Percentiles rank a stretch among this genome's conserved stretches.
These are phyloP conservation scores for Cenchrus fungigraminus DNA, from an alignment of 176 grass and related monocot genomes.

Conservation along the genomic window DNA sequence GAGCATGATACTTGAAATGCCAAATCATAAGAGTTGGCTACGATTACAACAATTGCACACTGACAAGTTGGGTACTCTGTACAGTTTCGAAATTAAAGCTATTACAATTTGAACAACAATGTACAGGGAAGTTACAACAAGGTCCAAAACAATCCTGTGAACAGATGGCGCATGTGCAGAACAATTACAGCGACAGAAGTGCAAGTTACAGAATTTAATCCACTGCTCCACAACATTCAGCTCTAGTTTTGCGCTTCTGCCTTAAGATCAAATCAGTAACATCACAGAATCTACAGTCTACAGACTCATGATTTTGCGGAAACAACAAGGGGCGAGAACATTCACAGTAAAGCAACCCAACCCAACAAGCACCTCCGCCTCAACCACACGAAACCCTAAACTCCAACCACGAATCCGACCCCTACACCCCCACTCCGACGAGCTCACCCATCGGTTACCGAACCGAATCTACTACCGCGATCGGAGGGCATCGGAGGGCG, in stretches of 20 bases:
- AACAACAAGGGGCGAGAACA: not conserved
- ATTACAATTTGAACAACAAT: too few relatives aligned
- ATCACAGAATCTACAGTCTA: not conserved
- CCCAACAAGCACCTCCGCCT: not conserved
- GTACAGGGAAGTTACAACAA: not conserved
- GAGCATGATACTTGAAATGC: not conserved
- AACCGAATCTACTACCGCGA: constrained; percentile 33
- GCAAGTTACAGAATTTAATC: not conserved
- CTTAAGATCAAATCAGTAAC: not conserved
- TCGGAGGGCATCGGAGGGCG: not conserved
- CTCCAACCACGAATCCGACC: not conserved
- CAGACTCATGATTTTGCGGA: not conserved
- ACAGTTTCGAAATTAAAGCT: not conserved
- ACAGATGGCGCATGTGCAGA: not conserved
- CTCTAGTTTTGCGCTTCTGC: not conserved
- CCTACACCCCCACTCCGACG: not conserved
- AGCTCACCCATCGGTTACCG: not conserved
- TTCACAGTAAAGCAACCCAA: not conserved
- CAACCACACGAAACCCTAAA: constrained; percentile 14
- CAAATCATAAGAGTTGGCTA: not conserved
- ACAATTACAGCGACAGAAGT: not conserved
- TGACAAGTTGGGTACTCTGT: not conserved
- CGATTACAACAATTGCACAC: not conserved
- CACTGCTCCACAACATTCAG: not conserved
- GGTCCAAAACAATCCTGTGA: constrained; percentile 3